Percentiles rank a stretch among this genome's conserved stretches.
Conservation (phyloP, 2,329 filamentous ascomycete species). For the Fusarium verticillioides region DNA sequence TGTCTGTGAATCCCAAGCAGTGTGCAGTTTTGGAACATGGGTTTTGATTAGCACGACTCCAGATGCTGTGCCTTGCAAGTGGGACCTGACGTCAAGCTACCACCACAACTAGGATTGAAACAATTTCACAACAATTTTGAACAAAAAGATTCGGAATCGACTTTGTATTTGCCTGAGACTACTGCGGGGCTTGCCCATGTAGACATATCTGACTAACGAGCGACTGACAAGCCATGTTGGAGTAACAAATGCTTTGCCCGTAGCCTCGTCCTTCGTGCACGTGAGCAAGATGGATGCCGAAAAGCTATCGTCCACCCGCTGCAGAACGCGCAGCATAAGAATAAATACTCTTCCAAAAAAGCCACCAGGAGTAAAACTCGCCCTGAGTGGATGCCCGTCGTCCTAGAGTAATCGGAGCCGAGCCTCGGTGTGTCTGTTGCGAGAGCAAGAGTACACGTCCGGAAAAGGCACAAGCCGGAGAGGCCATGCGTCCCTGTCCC, state of each 20-base stretch:
- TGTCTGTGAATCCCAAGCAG: neutral
- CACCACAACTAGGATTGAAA: neutral
- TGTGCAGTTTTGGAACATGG: neutral
- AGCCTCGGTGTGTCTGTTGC: conserved; percentile 46
- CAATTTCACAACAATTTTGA: conserved; percentile 7
- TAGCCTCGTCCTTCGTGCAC: conserved; percentile 46
- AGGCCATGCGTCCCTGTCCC: conserved; percentile 49
- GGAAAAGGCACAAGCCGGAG: conserved; percentile 46
- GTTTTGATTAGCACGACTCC: neutral
- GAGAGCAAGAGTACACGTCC: conserved; percentile 39
- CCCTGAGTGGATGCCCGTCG: conserved; percentile 48
- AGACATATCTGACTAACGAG: conserved; percentile 46
- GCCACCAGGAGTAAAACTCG: conserved; percentile 42
- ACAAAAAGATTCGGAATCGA: conserved; percentile 38
- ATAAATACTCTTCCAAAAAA: conserved; percentile 46
- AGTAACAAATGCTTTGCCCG: conserved; percentile 45
- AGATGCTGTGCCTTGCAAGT: conserved; percentile 2
- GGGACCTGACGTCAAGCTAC: conserved; percentile 1
- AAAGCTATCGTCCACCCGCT: conserved; percentile 13
- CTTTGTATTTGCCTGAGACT: conserved; percentile 49
- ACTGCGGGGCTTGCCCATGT: conserved; percentile 49
- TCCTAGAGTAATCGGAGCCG: conserved; percentile 48
- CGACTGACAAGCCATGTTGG: conserved; percentile 50
- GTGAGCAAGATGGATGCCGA: conserved; percentile 31
- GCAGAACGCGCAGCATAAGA: conserved; percentile 36